Conservation (phyloP, 352 stramenopile genomes). For the Pythium folliculosum region DNA sequence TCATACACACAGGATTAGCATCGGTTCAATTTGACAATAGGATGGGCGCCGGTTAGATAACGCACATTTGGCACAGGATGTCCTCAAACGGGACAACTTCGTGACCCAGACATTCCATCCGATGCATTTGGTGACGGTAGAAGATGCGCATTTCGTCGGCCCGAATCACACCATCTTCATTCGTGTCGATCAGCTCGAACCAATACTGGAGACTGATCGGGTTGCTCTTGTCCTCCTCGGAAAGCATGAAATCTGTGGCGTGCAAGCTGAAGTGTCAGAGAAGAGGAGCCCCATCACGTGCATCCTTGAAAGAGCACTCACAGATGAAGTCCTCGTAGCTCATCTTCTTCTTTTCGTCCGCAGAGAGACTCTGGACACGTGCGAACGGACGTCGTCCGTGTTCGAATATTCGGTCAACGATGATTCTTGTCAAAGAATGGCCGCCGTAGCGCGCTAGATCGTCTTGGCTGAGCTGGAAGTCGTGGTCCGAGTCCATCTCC, state of each 20-base stretch:
- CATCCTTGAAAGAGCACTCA: conserved; percentile 31
- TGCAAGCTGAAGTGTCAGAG: conserved; percentile 36
- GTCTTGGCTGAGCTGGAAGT: conserved; percentile 82
- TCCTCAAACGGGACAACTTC: conserved; percentile 98
- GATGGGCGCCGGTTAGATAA: conserved; percentile 20
- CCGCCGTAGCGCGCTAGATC: conserved; percentile 85
- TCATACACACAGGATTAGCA: neutral
- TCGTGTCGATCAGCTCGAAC: conserved; percentile 98
- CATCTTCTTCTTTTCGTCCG: conserved; percentile 88
- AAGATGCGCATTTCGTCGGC: conserved; percentile 96
- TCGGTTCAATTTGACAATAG: neutral
- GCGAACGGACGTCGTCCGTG: conserved; percentile 79
- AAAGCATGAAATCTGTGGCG: conserved; percentile 96
- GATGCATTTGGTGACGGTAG: conserved; percentile 93
- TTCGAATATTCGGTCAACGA: conserved; percentile 89
- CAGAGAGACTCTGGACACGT: conserved; percentile 69
- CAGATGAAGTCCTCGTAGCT: conserved; percentile 92
- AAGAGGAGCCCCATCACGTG: neutral
- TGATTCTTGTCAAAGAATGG: conserved; percentile 83
- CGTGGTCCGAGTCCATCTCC: conserved; percentile 96
- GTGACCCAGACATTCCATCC: conserved; percentile 98
- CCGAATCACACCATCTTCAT: conserved; percentile 96
- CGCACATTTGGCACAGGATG: conserved; percentile 98
- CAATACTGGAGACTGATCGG: conserved; percentile 96
- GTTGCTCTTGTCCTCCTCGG: conserved; percentile 99